A percentile compares a stretch with the other conserved stretches of the same genome.
Evolutionary conservation across 2,329 filamentous ascomycete genomes (phyloP).

Genomic region (Diaporthe nobilis): DNA sequence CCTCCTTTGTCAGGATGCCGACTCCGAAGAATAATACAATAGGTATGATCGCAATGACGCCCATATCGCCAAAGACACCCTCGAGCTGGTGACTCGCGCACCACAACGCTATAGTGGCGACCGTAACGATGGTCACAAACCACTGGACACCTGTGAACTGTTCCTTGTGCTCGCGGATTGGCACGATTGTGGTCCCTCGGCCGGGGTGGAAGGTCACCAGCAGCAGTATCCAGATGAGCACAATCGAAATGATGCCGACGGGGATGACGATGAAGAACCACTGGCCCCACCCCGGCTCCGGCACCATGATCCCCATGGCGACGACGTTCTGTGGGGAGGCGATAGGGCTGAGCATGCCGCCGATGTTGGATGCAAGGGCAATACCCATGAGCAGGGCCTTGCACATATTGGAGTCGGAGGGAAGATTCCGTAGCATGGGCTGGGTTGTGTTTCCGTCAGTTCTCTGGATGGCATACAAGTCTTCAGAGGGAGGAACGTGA

Average conservation of each 20-base stretch:
- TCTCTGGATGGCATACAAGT: background rate
- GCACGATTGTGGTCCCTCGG: slow-evolving; percentile 88
- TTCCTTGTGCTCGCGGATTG: slow-evolving; percentile 91
- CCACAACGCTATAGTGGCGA: slow-evolving; percentile 91
- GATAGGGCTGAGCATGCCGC: slow-evolving; percentile 95
- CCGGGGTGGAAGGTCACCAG: slow-evolving; percentile 89
- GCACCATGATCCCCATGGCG: slow-evolving; percentile 94
- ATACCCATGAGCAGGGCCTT: slow-evolving; percentile 97
- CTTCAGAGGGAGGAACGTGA: slow-evolving; percentile 16
- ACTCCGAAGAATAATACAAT: slow-evolving; percentile 97
- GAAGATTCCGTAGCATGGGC: slow-evolving; percentile 94
- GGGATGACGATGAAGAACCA: slow-evolving; percentile 98
- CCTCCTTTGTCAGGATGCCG: slow-evolving; percentile 96
- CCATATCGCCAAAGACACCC: slow-evolving; percentile 94
- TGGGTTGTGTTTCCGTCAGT: slow-evolving; percentile 52
- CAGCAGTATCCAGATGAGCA: slow-evolving; percentile 90
- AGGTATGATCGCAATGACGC: slow-evolving; percentile 95
- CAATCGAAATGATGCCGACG: slow-evolving; percentile 89
- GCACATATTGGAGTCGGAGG: slow-evolving; percentile 90
- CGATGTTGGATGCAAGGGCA: slow-evolving; percentile 94
- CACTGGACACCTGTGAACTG: slow-evolving; percentile 90
- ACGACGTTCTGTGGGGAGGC: slow-evolving; percentile 98
- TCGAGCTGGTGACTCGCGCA: slow-evolving; percentile 93
- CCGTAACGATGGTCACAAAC: slow-evolving; percentile 89
- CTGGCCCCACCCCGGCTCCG: slow-evolving; percentile 89